Conservation (phyloP, 768 basidiomycete genomes). For the Strobilomyces dryophilus region DNA sequence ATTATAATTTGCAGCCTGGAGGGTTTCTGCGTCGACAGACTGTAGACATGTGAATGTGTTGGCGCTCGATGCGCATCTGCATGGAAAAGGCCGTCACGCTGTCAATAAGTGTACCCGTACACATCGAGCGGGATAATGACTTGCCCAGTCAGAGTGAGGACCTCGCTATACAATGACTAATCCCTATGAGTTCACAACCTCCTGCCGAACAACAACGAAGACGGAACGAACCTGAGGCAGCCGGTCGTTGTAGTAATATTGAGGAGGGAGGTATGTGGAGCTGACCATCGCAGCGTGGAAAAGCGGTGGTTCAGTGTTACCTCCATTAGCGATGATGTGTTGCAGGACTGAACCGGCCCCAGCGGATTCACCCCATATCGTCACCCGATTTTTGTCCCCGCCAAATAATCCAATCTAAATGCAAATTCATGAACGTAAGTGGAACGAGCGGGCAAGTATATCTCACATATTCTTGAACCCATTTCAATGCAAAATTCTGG, state of each 20-base stretch:
- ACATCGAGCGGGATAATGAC: neutral
- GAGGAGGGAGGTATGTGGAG: constrained; percentile 29
- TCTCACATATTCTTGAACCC: constrained; percentile 34
- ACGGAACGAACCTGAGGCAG: constrained; percentile 25
- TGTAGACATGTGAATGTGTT: constrained; percentile 42
- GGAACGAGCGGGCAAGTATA: neutral
- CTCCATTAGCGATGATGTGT: constrained; percentile 31
- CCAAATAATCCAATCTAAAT: constrained; percentile 32
- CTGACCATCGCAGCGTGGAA: constrained; percentile 33
- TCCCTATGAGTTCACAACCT: neutral
- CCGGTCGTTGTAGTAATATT: constrained; percentile 32
- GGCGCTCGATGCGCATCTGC: constrained; percentile 31
- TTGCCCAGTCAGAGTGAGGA: constrained; percentile 8
- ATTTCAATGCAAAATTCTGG: constrained; percentile 31
- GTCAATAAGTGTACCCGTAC: neutral
- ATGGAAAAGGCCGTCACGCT: neutral
- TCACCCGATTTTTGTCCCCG: constrained; percentile 30
- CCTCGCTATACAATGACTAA: constrained; percentile 18
- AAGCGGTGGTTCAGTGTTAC: constrained; percentile 31
- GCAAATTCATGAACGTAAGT: neutral
- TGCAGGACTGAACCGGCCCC: constrained; percentile 34
- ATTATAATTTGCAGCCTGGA: constrained; percentile 34
- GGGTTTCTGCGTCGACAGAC: constrained; percentile 22
- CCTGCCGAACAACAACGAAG: neutral
- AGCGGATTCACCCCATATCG: constrained; percentile 36